Conservation (phyloP, 2,329 filamentous ascomycete species). For the Geoglossum cookeanum region DNA sequence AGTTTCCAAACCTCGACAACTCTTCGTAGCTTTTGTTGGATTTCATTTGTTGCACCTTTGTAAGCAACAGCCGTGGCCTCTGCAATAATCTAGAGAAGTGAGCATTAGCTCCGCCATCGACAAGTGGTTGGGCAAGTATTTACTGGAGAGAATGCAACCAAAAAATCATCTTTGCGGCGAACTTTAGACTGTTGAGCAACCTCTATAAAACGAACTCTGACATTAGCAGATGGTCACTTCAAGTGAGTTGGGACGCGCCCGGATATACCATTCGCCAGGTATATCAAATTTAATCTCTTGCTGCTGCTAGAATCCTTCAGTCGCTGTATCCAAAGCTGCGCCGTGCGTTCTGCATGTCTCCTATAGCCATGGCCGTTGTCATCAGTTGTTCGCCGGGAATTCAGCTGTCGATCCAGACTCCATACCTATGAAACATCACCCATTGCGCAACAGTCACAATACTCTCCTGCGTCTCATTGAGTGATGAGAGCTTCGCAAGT, state of each 20-base stretch:
- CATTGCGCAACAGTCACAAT: conserved; percentile 94
- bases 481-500: conserved; percentile 77
- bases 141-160: conserved; percentile 70
- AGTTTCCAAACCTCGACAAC: conserved; percentile 93
- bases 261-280: conserved; percentile 73
- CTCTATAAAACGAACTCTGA: conserved; percentile 33
- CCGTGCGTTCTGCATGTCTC: conserved; percentile 79
- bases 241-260: background rate
- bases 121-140: conserved; percentile 10
- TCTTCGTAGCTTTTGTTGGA: conserved; percentile 70
- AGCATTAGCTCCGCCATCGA: conserved; percentile 12
- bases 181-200: conserved; percentile 93
- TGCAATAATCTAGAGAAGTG: conserved; percentile 43
- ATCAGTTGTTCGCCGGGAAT: conserved; percentile 4
- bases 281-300: conserved; percentile 79
- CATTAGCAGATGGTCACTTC: background rate
- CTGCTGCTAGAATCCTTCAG: conserved; percentile 71
- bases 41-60: conserved; percentile 67
- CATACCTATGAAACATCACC: conserved; percentile 97
- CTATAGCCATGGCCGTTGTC: conserved; percentile 26
- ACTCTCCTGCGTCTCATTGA: conserved; percentile 95
- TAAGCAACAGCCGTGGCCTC: conserved; percentile 86
- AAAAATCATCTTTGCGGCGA: conserved; percentile 78
- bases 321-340: conserved; percentile 76
- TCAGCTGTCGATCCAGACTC: background rate